phyloP scores from a whole-genome alignment of 768 basidiomycete species.

The Psilocybe subaeruginosa region DNA sequence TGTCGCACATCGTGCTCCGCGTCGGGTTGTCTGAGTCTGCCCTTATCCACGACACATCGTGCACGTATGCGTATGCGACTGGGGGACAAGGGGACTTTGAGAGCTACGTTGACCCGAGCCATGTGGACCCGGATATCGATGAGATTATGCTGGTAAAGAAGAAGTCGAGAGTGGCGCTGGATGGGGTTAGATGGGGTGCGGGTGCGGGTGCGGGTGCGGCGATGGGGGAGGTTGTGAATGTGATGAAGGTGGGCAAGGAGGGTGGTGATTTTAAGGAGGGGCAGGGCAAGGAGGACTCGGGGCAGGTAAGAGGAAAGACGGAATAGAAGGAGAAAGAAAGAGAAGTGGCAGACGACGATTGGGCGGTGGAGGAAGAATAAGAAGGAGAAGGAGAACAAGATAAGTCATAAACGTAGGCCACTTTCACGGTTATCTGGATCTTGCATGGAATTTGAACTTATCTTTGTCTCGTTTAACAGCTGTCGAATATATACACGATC shows the following conservation, averaged over 20 bases:
- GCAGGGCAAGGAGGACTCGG: constrained; percentile 21
- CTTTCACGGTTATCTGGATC: neutral
- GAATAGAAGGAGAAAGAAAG: constrained; percentile 24
- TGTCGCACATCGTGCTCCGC: constrained; percentile 63
- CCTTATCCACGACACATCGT: neutral
- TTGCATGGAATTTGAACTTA: neutral
- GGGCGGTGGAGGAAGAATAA: constrained; percentile 66
- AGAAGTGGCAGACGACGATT: constrained; percentile 87
- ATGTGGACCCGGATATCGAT: constrained; percentile 62
- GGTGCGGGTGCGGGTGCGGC: neutral
- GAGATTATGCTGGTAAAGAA: constrained; percentile 76
- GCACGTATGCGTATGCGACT: neutral
- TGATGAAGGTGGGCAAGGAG: constrained; percentile 30
- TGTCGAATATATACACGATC: constrained; percentile 28
- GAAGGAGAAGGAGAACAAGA: constrained; percentile 31
- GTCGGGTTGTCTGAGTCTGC: constrained; percentile 33
- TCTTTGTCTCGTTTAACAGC: constrained; percentile 9
- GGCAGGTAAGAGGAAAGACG: constrained; percentile 40
- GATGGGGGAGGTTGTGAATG: constrained; percentile 58
- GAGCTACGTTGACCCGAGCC: constrained; percentile 64
- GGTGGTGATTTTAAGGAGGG: constrained; percentile 12
- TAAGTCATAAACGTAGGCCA: constrained; percentile 47
- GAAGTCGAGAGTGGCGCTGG: constrained; percentile 65
- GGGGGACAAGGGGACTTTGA: constrained; percentile 56
- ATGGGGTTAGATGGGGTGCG: constrained; percentile 56